These are phyloP conservation scores for Citrus hindsii DNA, from an alignment of 345 rosid genomes.

Conservation along the genomic window DNA sequence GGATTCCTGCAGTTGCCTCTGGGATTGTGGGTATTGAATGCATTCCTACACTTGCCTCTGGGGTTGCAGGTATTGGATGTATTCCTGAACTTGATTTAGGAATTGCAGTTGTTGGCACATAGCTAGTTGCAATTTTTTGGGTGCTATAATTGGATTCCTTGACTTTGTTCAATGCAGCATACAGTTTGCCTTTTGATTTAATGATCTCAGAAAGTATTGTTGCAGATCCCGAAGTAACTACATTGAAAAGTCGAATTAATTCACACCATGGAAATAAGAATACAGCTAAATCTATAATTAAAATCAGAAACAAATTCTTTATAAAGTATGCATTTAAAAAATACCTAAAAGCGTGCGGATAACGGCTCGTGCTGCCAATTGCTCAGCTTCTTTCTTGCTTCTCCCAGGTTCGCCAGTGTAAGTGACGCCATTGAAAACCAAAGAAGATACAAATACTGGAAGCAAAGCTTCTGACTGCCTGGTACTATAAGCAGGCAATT, in stretches of 20 bases:
- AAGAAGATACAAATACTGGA: constrained; percentile 29
- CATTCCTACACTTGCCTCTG: background rate
- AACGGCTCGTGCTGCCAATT: constrained; percentile 41
- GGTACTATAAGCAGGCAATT: constrained; percentile 30
- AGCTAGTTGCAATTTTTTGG: background rate
- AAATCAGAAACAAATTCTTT: background rate
- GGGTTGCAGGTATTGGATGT: background rate
- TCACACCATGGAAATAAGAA: background rate
- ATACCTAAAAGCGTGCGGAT: constrained; percentile 39
- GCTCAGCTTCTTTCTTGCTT: constrained; percentile 55
- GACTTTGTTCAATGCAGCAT: constrained; percentile 17
- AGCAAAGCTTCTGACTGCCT: constrained; percentile 11
- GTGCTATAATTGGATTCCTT: constrained; percentile 14
- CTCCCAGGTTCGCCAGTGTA: constrained; percentile 26
- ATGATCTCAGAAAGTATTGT: constrained; percentile 26
- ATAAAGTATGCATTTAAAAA: background rate
- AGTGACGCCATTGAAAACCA: constrained; percentile 29
- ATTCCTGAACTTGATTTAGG: background rate
- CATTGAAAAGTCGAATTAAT: constrained; percentile 5
- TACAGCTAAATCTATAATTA: background rate
- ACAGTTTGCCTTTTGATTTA: constrained; percentile 34
- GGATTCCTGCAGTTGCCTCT: background rate
- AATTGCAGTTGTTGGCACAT: background rate
- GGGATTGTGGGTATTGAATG: background rate
- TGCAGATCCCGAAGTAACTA: constrained; percentile 21